Percentiles rank a stretch among this genome's conserved stretches.
Conservation (phyloP, 2,329 filamentous ascomycete genomes). For the Cytospora paraplurivora region DNA sequence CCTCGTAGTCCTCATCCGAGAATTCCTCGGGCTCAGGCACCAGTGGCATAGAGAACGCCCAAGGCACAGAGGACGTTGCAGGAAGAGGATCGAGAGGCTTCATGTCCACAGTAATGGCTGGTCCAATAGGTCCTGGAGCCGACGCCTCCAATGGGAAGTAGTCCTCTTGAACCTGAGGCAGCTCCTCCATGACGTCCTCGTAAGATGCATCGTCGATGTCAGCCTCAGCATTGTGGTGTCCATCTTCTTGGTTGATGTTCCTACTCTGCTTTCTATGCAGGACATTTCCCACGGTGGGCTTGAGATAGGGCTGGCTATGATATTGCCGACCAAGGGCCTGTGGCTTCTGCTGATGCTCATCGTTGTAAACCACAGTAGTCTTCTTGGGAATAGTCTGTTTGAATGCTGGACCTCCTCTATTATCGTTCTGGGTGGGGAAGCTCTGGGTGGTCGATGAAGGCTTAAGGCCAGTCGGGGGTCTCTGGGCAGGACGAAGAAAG, state of each 20-base stretch:
- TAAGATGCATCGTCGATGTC: constrained; percentile 46
- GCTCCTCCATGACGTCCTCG: constrained; percentile 49
- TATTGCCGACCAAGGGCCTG: constrained; percentile 44
- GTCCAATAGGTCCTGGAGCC: constrained; percentile 8
- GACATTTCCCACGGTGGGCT: constrained; percentile 42
- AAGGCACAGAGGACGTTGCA: constrained; percentile 2
- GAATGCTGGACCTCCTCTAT: constrained; percentile 14
- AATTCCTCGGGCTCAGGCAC: constrained; percentile 66
- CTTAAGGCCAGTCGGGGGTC: constrained; percentile 30
- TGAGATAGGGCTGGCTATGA: constrained; percentile 58
- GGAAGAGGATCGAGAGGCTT: constrained; percentile 27
- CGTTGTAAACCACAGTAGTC: constrained; percentile 34
- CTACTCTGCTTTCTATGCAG: constrained; percentile 50
- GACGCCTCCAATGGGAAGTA: constrained; percentile 10
- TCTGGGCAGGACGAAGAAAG: constrained; percentile 43
- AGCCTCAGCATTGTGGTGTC: constrained; percentile 32
- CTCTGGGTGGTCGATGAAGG: constrained; percentile 24
- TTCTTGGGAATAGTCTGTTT: constrained; percentile 32
- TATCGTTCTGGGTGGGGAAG: constrained; percentile 13
- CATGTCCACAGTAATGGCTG: constrained; percentile 14
- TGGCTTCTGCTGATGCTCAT: constrained; percentile 37
- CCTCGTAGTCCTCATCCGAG: constrained; percentile 79
- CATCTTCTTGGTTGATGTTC: constrained; percentile 35
- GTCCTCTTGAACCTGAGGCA: constrained; percentile 34
- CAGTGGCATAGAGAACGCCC: constrained; percentile 1